A percentile compares a stretch with the other conserved stretches of the same genome.
Evolutionary conservation across 2,329 filamentous ascomycete species (phyloP).

Genomic region (Aureobasidium melanogenum): DNA sequence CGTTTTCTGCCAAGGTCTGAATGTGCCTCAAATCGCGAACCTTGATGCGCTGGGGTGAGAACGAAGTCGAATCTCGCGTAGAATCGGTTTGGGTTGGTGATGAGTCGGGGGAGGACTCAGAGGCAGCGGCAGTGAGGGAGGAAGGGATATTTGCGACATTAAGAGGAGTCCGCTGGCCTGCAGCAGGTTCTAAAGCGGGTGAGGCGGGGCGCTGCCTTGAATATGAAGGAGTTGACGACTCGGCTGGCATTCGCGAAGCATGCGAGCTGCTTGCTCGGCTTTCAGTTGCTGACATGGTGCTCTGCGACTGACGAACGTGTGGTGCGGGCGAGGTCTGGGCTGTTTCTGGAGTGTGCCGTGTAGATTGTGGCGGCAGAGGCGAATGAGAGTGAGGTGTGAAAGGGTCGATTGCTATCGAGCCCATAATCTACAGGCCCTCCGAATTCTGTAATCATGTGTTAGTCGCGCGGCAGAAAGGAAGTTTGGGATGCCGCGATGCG

Average conservation of each 20-base stretch:
- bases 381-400: slow-evolving; percentile 52
- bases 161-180: slow-evolving; percentile 5
- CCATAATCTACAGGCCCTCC: slow-evolving; percentile 39
- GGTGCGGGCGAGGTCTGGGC: not conserved
- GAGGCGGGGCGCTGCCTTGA: not conserved
- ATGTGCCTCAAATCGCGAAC: slow-evolving; percentile 87
- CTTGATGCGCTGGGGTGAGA: slow-evolving; percentile 54
- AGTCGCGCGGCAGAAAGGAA: not conserved
- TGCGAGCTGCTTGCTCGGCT: slow-evolving; percentile 12
- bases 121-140: slow-evolving; percentile 12
- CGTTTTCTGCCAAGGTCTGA: slow-evolving; percentile 74
- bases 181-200: not conserved
- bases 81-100: slow-evolving; percentile 21
- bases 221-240: not conserved
- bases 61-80: slow-evolving; percentile 23
- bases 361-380: slow-evolving; percentile 11
- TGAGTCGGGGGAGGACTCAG: slow-evolving; percentile 34
- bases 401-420: slow-evolving; percentile 59
- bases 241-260: not conserved
- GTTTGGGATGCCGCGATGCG: not conserved
- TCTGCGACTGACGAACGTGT: not conserved
- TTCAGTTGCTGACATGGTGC: slow-evolving; percentile 14
- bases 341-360: slow-evolving; percentile 1
- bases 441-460: not conserved
- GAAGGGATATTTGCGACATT: not conserved